Evolutionary conservation across 768 basidiomycete genomes (phyloP), one percentile per base, ranked within the genome.

Genomic region (Crepidotus variabilis): DNA sequence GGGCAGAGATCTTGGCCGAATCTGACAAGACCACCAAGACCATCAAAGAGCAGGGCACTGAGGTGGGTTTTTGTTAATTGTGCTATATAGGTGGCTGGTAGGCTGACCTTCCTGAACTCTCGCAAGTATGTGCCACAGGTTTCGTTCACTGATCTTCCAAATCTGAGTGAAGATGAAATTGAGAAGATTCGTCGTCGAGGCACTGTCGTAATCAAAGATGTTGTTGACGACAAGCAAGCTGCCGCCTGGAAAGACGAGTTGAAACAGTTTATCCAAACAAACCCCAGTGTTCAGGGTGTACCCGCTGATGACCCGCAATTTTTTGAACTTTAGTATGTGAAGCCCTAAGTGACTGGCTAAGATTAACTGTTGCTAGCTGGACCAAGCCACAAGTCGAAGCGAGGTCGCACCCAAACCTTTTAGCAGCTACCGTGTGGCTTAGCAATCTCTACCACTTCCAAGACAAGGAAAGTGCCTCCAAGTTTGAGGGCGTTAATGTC

Each of bases 251-350:
- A 82, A 66, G 69, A 73, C 11, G 73, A 75, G 7, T 68, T 89
- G 36, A 75, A 78, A 21, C 75, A 81, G 24, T 88, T 85, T 59
- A 71, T 86, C 36, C 76, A 76, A 52, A 72, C 67, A 1, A 88
- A 89, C 65, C 81, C 85, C 1, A 73, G 73, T 24, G 78, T 77
- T 2, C 73, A 81, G 65, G 88, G 86, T 82, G 18, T 34, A 32
- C 85, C 87, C 0, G 74, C 58, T 5, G 60, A 77, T n/a, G 71
- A 89, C 61, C 87, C 85, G 51, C 87, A 90, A 61, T 88, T 90
- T 70, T 89, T 86, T 69, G 72, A 83, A 63, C 79, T 90, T 50
- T 89, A 88, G 87, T 87, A 61, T 52, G 81, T 74, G 14, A 51
- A 7, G 23, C 36, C 22, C 9, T 33, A 20, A 4, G 11, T 36